Evolutionary conservation across 306 rosid species (phyloP), one percentile per base, ranked within the genome.

Genomic region (Malus sieversii): DNA sequence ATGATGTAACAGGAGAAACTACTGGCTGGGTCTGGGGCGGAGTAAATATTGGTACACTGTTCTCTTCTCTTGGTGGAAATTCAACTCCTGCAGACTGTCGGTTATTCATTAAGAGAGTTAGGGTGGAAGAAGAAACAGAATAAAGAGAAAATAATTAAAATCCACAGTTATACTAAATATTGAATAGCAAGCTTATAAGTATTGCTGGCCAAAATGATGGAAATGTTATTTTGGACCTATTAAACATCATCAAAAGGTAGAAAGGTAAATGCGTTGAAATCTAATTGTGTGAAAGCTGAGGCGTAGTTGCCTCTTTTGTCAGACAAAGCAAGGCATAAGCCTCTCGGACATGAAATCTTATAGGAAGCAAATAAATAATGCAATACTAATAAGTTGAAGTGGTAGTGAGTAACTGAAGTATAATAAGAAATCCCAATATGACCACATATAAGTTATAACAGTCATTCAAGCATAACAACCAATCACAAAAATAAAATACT

Each of bases 11-110:
- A 53, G 92, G 78, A 59, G 86, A 63, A 86, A 82, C 69, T 59
- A 87, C 74, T 66, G 90, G 93, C 85, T 90, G 97, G 64, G 97
- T 92, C 82, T 87, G 97, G 29, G 98, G 93, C 40, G 99, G 97
- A 71, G 97, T 95, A 79, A 95, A 95, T 72, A 95, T 81, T 46
- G 97, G 96, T 53, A 90, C 99, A 33, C 93, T 87, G 79, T 83
- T 85, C 77, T 86, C 97, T 32, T 79, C 91, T 78, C 86, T 86
- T 48, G 99, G 99, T 23, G 97, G 99, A 83, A 95, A 95, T 63
- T 89, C 97, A 85, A 95, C 92, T 85, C 99, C 99, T 75, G 86
- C 88, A 82, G 92, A 65, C 99, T 95, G 85, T 60, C 57, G 82
- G 72, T 80, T 67, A 80, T 70, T 32, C 75, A 64, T 78, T 45